A percentile compares a stretch with the other conserved stretches of the same genome.
Evolutionary conservation across 1,284 basidiomycete species (phyloP).

Genomic region (Pisolithus thermaeus): DNA sequence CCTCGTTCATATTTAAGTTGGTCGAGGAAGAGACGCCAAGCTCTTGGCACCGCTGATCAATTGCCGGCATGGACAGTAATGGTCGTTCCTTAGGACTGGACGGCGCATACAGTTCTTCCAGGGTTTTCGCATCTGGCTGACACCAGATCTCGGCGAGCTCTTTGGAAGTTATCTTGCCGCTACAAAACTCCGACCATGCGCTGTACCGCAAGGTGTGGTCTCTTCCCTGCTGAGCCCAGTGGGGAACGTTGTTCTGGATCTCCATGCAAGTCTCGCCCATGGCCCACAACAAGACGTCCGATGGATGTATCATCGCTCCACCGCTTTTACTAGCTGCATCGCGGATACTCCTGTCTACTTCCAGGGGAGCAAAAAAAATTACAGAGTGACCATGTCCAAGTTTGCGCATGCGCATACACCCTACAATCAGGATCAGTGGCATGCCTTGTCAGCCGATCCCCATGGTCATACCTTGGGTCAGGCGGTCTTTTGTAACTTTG

Average conservation of each 20-base stretch:
- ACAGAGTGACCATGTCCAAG: conserved; percentile 29
- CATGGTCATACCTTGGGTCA: conserved; percentile 27
- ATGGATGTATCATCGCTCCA: not conserved
- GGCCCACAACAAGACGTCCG: conserved; percentile 23
- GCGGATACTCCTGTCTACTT: conserved; percentile 25
- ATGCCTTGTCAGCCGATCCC: not conserved
- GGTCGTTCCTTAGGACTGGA: not conserved
- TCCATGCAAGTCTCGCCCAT: conserved; percentile 26
- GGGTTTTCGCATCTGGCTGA: conserved; percentile 21
- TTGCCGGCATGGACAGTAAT: conserved; percentile 1
- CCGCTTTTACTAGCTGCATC: not conserved
- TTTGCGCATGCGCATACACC: conserved; percentile 33
- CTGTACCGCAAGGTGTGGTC: conserved; percentile 12
- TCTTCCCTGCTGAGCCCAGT: conserved; percentile 28
- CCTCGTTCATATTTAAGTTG: conserved; percentile 20
- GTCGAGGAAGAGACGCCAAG: conserved; percentile 11
- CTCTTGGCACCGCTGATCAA: conserved; percentile 12
- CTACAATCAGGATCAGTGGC: conserved; percentile 8
- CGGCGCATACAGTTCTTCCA: conserved; percentile 24
- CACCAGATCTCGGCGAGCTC: conserved; percentile 13
- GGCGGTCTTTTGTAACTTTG: conserved; percentile 33
- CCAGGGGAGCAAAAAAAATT: conserved; percentile 28
- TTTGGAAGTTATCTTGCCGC: conserved; percentile 1
- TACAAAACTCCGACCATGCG: not conserved
- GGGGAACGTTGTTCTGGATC: conserved; percentile 17